phyloP scores from a whole-genome alignment of 345 rosid genomes.

The Carallia pectinifolia region DNA sequence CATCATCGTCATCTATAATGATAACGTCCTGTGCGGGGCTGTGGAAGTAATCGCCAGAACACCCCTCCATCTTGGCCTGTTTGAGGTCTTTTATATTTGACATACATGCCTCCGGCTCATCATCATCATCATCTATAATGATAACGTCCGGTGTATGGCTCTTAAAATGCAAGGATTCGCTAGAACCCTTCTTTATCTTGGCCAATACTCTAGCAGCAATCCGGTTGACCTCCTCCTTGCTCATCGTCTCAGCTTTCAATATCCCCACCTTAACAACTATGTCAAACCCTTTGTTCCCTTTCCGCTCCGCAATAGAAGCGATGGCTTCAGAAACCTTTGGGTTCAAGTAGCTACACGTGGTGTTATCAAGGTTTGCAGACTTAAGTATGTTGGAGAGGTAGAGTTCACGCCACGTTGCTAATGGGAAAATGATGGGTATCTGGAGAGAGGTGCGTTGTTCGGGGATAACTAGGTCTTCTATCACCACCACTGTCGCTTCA shows the following conservation, averaged over 20 bases:
- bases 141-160: not conserved
- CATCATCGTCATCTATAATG: no score
- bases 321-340: not conserved
- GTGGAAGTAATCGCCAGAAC: no score
- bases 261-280: conserved; percentile 1
- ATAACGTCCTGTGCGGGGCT: no score
- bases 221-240: conserved; percentile 2
- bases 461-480: conserved; percentile 12
- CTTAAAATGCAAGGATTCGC: not conserved
- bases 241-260: not conserved
- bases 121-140: no score
- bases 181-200: not conserved
- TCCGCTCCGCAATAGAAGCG: not conserved
- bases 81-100: no score
- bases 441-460: conserved; percentile 6
- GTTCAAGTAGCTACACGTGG: not conserved
- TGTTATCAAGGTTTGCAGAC: conserved; percentile 1
- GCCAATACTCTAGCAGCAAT: not conserved
- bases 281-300: conserved; percentile 1
- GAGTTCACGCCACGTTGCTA: conserved; percentile 13
- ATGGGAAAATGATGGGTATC: conserved; percentile 8
- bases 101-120: no score
- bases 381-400: not conserved
- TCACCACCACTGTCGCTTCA: not conserved
- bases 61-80: no score